These are phyloP conservation scores for Miamiensis avidus DNA, from an alignment of 169 alveolate species.

Conservation along the genomic window DNA sequence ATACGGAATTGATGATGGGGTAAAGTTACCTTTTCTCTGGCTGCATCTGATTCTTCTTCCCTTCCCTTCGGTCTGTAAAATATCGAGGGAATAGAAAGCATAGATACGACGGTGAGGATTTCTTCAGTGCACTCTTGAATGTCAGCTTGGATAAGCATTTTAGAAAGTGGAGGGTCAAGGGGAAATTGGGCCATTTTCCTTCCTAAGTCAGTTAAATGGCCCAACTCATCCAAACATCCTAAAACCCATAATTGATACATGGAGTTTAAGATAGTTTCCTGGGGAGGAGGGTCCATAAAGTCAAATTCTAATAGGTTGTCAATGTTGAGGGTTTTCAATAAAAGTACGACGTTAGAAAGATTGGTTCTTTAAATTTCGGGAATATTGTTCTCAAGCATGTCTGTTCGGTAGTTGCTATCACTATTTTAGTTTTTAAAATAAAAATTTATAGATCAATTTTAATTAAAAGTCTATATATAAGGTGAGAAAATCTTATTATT, in stretches of 20 bases:
- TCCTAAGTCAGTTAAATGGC: constrained; percentile 92
- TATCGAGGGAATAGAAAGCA: constrained; percentile 97
- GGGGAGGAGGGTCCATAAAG: constrained; percentile 99
- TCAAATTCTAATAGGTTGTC: constrained; percentile 96
- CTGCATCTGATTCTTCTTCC: constrained; percentile 96
- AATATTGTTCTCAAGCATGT: constrained; percentile 96
- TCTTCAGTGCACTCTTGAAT: constrained; percentile 94
- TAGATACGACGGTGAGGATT: constrained; percentile 95
- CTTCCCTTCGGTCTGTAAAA: constrained; percentile 98
- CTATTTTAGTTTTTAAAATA: too few relatives aligned
- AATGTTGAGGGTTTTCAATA: constrained; percentile 96
- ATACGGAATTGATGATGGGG: not conserved
- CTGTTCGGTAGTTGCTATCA: constrained; percentile 94
- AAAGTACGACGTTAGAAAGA: constrained; percentile 98
- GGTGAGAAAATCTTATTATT: too few relatives aligned
- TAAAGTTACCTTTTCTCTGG: constrained; percentile 91
- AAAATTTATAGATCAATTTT: too few relatives aligned
- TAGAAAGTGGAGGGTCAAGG: constrained; percentile 98
- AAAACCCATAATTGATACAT: constrained; percentile 98
- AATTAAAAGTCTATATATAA: too few relatives aligned
- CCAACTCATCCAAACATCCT: constrained; percentile 73
- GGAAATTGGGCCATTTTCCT: constrained; percentile 98
- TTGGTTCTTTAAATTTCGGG: constrained; percentile 99
- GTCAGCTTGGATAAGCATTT: constrained; percentile 95
- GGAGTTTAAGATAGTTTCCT: constrained; percentile 96